These are phyloP conservation scores for Fusarium newnesense DNA, from an alignment of 2,329 filamentous ascomycete species.

Conservation along the genomic window DNA sequence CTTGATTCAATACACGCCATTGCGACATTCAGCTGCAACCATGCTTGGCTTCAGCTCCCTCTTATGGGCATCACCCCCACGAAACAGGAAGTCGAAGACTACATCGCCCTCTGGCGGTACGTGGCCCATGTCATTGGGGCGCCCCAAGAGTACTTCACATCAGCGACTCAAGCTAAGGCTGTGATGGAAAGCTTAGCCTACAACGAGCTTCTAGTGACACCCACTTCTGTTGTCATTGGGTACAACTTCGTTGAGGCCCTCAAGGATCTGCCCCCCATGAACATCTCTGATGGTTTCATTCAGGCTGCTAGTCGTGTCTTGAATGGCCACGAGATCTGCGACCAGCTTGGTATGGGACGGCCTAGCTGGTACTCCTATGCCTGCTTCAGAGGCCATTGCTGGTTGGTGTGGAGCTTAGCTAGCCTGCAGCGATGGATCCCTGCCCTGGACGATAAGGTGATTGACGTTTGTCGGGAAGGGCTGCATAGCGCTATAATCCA, in stretches of 20 bases:
- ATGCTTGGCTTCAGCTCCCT: constrained; percentile 71
- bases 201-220: constrained; percentile 48
- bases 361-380: constrained; percentile 45
- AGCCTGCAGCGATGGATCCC: constrained; percentile 41
- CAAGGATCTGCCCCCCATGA: constrained; percentile 50
- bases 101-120: constrained; percentile 66
- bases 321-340: constrained; percentile 52
- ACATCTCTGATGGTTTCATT: constrained; percentile 44
- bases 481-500: constrained; percentile 46
- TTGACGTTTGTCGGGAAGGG: constrained; percentile 37
- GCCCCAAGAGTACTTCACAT: constrained; percentile 41
- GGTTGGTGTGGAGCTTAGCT: constrained; percentile 45
- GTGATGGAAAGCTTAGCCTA: constrained; percentile 49
- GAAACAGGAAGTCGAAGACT: constrained; percentile 68
- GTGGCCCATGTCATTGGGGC: constrained; percentile 47
- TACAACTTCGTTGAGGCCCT: constrained; percentile 53
- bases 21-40: constrained; percentile 68
- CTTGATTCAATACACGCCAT: constrained; percentile 74
- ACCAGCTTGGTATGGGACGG: constrained; percentile 47
- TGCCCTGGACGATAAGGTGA: constrained; percentile 39
- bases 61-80: constrained; percentile 70
- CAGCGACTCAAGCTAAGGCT: constrained; percentile 41
- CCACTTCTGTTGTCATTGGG: constrained; percentile 48
- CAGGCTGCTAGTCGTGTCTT: constrained; percentile 47
- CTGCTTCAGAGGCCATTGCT: constrained; percentile 47